Evolutionary conservation across 2,329 filamentous ascomycete species (phyloP).

Genomic region (Pestalotiopsis sp.): DNA sequence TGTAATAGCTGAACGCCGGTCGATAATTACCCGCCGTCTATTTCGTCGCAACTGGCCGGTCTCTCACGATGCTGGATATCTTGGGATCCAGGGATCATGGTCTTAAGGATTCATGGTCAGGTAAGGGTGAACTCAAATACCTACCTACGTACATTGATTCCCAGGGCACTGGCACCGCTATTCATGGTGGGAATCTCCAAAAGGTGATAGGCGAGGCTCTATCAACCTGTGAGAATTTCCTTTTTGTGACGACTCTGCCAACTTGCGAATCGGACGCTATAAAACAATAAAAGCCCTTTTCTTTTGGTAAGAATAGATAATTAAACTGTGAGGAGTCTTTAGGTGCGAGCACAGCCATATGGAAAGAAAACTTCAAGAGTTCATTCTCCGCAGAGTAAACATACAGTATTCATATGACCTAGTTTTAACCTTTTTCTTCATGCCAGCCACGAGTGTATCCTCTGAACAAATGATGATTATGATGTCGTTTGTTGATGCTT

Average conservation of each 20-base stretch:
- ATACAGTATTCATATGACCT: not conserved
- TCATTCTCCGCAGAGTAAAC: not conserved
- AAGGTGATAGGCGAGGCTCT: not conserved
- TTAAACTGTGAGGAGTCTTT: slow-evolving; percentile 1
- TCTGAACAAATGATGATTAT: no score
- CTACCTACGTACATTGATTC: not conserved
- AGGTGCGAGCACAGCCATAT: not conserved
- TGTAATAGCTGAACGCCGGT: slow-evolving; percentile 1
- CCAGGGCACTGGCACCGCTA: not conserved
- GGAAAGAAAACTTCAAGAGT: not conserved
- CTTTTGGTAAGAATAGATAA: not conserved
- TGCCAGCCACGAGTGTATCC: not conserved
- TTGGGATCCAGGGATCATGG: not conserved
- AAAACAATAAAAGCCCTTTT: not conserved
- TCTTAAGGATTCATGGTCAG: not conserved
- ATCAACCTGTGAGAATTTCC: not conserved
- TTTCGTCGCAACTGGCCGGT: not conserved
- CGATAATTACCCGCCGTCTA: slow-evolving; percentile 3
- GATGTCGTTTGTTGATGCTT: not conserved
- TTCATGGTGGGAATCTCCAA: not conserved
- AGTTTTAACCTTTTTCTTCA: not conserved
- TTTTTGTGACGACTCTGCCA: not conserved
- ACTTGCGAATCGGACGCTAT: not conserved
- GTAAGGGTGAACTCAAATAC: not conserved
- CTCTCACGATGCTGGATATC: not conserved